Evolutionary conservation across 2,329 filamentous ascomycete genomes (phyloP).

Genomic region (Xylariaceae sp.): DNA sequence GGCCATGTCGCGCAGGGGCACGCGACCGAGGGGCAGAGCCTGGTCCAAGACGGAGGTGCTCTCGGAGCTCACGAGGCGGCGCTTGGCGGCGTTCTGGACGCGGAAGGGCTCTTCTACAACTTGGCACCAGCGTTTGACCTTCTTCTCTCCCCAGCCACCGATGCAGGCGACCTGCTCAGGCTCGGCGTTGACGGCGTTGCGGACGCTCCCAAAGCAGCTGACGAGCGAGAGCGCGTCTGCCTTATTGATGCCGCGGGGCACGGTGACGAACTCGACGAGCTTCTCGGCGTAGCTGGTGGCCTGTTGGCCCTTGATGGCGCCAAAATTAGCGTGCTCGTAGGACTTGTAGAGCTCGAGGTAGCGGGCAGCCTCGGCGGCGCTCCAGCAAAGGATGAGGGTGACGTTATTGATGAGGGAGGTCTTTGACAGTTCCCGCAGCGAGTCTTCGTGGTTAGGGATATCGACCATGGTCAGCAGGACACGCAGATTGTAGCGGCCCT

Average conservation of each 20-base stretch:
- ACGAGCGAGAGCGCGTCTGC: conserved; percentile 89
- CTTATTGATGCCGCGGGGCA: conserved; percentile 87
- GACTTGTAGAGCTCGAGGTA: conserved; percentile 95
- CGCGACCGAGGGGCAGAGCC: conserved; percentile 38
- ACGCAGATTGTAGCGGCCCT: conserved; percentile 81
- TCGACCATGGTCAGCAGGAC: conserved; percentile 89
- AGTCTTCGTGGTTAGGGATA: conserved; percentile 89
- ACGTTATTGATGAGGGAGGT: conserved; percentile 89
- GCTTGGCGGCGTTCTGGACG: conserved; percentile 64
- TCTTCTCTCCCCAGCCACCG: conserved; percentile 93
- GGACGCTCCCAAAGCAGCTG: conserved; percentile 84
- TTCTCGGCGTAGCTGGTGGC: conserved; percentile 79
- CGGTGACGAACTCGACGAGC: conserved; percentile 88
- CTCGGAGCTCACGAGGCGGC: conserved; percentile 27
- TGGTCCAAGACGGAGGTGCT: conserved; percentile 31
- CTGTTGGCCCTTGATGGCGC: conserved; percentile 81
- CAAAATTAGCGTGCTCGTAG: conserved; percentile 78
- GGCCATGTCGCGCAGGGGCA: conserved; percentile 40
- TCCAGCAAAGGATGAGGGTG: conserved; percentile 91
- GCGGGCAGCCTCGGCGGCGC: conserved; percentile 83
- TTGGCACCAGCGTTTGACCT: conserved; percentile 80
- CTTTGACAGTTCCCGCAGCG: conserved; percentile 84
- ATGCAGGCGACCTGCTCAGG: conserved; percentile 80
- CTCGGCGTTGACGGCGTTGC: conserved; percentile 80
- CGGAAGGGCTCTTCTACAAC: conserved; percentile 84